A percentile compares a stretch with the other conserved stretches of the same genome.
Conservation (phyloP, 352 stramenopile species). For the Globisporangium emineosum region DNA sequence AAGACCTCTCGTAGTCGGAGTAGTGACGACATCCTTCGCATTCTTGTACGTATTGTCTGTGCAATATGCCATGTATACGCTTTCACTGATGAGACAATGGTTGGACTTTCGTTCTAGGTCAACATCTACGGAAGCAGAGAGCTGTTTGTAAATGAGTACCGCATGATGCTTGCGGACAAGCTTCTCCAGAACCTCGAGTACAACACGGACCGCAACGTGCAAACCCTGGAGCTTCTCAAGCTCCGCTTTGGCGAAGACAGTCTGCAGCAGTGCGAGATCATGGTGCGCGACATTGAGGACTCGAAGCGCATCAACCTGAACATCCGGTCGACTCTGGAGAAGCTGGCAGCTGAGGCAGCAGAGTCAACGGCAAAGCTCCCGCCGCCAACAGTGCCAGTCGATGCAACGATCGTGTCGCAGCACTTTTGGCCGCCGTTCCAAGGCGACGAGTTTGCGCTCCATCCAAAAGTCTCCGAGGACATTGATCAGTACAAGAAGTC, state of each 20-base stretch:
- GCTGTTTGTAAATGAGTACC: conserved; percentile 99
- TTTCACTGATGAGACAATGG: background rate
- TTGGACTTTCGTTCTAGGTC: conserved; percentile 28
- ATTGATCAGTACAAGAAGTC: conserved; percentile 88
- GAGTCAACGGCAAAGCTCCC: background rate
- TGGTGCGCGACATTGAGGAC: conserved; percentile 97
- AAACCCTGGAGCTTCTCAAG: conserved; percentile 97
- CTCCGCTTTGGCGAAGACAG: conserved; percentile 94
- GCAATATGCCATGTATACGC: background rate
- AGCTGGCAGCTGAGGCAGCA: background rate
- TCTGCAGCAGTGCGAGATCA: conserved; percentile 96
- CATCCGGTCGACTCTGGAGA: conserved; percentile 56
- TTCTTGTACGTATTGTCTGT: conserved; percentile 63
- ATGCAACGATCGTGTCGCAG: conserved; percentile 95
- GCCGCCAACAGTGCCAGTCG: conserved; percentile 28
- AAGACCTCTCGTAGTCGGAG: conserved; percentile 76
- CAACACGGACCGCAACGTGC: conserved; percentile 92
- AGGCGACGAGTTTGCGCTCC: conserved; percentile 88
- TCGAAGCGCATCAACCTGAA: conserved; percentile 94
- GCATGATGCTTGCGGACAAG: conserved; percentile 97
- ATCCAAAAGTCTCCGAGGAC: conserved; percentile 73
- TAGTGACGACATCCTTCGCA: conserved; percentile 95
- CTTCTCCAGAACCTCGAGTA: conserved; percentile 93
- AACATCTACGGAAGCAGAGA: conserved; percentile 99
- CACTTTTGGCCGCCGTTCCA: conserved; percentile 98